Evolutionary conservation across 306 rosid genomes (phyloP), one percentile per base, ranked within the genome.

Genomic region (Lathyrus oleraceus): DNA sequence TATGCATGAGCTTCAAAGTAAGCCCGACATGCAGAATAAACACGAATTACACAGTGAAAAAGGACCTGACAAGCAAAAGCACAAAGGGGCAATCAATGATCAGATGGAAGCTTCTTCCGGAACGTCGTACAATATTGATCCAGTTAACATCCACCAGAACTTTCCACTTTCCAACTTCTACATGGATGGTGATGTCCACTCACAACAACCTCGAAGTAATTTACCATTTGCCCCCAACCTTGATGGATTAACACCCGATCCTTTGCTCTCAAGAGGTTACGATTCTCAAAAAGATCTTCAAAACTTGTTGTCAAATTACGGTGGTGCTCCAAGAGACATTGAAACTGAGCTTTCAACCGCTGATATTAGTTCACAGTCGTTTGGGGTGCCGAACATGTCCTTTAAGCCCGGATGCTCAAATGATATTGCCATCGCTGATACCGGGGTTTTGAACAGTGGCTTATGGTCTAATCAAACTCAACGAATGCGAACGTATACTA

Each of bases 201-300:
- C 98, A 1, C 88, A 87, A 1, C 88, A 87, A 61, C 83, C 91
- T 5, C 89, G 85, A 59, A 82, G 70, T 81, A 88, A 73, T 73
- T 74, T 87, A 51, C 86, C 98, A 17, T 87, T 88, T 79, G 44
- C 87, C 45, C 44, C 88, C 59, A 85, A 82, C 75, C 77, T 93
- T 57, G 96, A 93, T 67, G 97, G 90, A 47, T 69, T 88, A 85
- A 48, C 91, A 16, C 96, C 97, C 3, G 98, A 93, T 78, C 87
- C 96, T 71, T 78, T 90, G 74, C 81, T 90, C 76, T 90, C 98
- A 44, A 86, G 98, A 76, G 96, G 88, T 20, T 90, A 85, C 25
- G 98, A 93, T 84, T 88, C 97, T 71, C 96, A 87, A 36, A 92
- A 92, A 57, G 98, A 92, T 81, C 89, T 92, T 77, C 98, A 93